Evolutionary conservation across 225 moss, liverwort and hornwort genomes (phyloP), one percentile per base, ranked within the genome.

Genomic region (Asterella californica): DNA sequence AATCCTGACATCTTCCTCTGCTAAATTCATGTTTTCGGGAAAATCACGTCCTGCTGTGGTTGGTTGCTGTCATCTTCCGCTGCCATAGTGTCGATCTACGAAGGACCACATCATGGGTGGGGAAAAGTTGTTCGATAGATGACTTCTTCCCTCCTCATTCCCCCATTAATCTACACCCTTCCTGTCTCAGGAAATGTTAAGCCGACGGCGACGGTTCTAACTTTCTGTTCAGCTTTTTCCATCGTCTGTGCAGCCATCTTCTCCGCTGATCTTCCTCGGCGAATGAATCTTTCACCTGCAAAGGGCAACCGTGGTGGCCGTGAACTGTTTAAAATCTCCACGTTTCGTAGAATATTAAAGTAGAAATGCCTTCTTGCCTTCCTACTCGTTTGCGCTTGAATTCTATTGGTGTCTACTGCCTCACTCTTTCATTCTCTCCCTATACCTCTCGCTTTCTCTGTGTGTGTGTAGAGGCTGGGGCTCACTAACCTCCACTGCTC

Each of bases 401-500:
- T 32, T 70, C 24, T n/a, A n/a, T n/a, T n/a, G n/a, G 25, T 42
- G 3, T 42, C 24, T 32, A 25, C 64, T 53, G n/a, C n/a, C n/a
- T 74, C 74, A 74, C 48, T 74, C 52, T 53, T 30, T 71, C 10
- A 54, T 32, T 74, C 74, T 74, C 30, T 74, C 33, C 67, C 67
- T 67, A 29, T 67, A 33, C 36, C 67, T 27, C 42, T 70, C 42
- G 69, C 69, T 70, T 37, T 45, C 69, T 22, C 15, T 70, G 21
- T 38, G 37, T 32, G 17, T 74, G 38, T 71, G 71, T 0, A 60
- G 45, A 62, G 76, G 45, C 42, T 42, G 76, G 61, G 76, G 76
- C 37, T 37, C 76, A 46, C 59, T 76, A 60, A 62, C 76, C 76
- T 76, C 76, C 0, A 60, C 46, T 37, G 59, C 76, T n/a, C 37